Evolutionary conservation across 257 asterid species (phyloP), one percentile per base, ranked within the genome.

Genomic region (Cynanchum wilfordii): DNA sequence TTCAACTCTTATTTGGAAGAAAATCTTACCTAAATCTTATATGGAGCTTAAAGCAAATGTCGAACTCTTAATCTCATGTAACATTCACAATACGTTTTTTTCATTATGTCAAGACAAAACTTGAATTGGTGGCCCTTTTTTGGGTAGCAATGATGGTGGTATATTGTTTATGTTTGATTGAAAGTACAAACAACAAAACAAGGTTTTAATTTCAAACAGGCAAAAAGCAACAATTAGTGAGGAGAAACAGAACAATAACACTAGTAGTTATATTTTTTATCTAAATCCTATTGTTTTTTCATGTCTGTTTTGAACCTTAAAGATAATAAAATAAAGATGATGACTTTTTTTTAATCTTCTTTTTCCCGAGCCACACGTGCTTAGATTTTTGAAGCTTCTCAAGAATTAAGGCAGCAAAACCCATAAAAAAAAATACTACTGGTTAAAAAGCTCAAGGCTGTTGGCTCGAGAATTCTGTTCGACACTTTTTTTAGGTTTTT

Each of bases 311-410:
- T 40, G 25, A 36, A n/a, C 66, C 22, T 19, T 44, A 7, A 17
- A 52, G 44, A 7, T 7, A 7, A 52, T 10, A 33, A 24, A 65
- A 44, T 71, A 40, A 77, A 77, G 42, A 64, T 36, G 42, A 64
- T 25, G 24, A 38, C 66, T 50, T 60, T 68, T 11, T 36, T 71
- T 73, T 59, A 60, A 52, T 62, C 67, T 17, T 24, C 75, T 73
- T 59, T 68, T 69, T 68, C 78, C 74, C 65, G 66, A 68, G 71
- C 75, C 69, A 62, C 71, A 69, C 79, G 75, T 59, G 79, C 57
- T 69, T 59, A 13, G 75, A 59, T 25, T 30, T 17, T 50, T 75
- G 65, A 73, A 50, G 68, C 63, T 68, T 78, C 71, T 52, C 56
- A 57, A 73, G 56, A 49, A 73, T 55, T 73, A 49, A 33, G 71